phyloP scores from a whole-genome alignment of 2,329 filamentous ascomycete genomes.

The Diaporthe amygdali region DNA sequence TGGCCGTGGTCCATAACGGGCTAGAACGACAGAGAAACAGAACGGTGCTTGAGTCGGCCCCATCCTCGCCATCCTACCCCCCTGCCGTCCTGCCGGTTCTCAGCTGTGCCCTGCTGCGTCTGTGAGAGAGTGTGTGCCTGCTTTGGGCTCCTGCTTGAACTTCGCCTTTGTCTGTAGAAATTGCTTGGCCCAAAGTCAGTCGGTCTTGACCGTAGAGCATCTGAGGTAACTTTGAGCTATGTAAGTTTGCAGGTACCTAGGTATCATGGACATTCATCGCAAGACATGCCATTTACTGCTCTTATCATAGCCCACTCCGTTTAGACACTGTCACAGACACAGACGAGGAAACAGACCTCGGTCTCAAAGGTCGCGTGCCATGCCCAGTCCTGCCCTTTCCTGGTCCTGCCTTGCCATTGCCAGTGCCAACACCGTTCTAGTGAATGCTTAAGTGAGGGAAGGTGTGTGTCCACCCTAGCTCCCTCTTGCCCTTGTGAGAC shows the following conservation, averaged over 20 bases:
- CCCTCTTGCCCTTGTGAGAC: slow-evolving; percentile 24
- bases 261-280: not conserved
- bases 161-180: not conserved
- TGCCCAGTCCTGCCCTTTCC: not conserved
- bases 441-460: not conserved
- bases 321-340: too few species aligned
- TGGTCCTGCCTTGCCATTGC: not conserved
- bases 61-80: too few species aligned
- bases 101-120: not conserved
- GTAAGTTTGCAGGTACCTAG: not conserved
- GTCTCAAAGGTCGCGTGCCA: not conserved
- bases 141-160: not conserved
- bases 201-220: not conserved
- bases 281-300: not conserved
- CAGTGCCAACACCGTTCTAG: not conserved
- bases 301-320: too few species aligned
- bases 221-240: not conserved
- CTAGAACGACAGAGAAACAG: not conserved
- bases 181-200: not conserved
- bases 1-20: not conserved
- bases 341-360: not conserved
- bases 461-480: slow-evolving; percentile 6
- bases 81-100: not conserved
- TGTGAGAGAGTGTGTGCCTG: not conserved
- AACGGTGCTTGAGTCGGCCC: not conserved